Percentiles rank a stretch among this genome's conserved stretches.
Evolutionary conservation across 1,139 yeast genomes (phyloP).

Genomic region (Nakaseomyces sp.): DNA sequence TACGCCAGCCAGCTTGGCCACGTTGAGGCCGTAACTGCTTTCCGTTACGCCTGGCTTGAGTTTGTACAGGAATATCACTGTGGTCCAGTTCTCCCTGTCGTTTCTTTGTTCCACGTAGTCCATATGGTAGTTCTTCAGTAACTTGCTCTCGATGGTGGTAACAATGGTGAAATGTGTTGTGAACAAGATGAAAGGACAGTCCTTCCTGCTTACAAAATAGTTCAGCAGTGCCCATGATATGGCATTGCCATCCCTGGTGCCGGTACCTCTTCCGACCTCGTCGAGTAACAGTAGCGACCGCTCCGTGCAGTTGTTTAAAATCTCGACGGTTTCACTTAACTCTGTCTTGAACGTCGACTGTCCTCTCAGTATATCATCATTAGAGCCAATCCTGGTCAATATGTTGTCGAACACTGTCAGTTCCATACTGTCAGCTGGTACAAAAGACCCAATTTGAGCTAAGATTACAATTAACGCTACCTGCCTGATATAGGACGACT

Average conservation of each 20-base stretch:
- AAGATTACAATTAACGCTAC: conserved; percentile 39
- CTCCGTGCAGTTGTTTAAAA: conserved; percentile 31
- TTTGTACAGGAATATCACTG: conserved; percentile 52
- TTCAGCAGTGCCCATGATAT: conserved; percentile 72
- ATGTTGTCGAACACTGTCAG: conserved; percentile 37
- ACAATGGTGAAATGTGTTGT: conserved; percentile 85
- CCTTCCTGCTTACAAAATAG: conserved; percentile 43
- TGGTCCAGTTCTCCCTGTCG: conserved; percentile 33
- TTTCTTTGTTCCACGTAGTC: conserved; percentile 46
- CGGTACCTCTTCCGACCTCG: conserved; percentile 57
- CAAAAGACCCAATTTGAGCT: conserved; percentile 45
- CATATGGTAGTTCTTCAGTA: conserved; percentile 63
- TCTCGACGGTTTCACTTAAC: conserved; percentile 41
- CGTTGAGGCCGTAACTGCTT: conserved; percentile 70
- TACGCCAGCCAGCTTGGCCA: conserved; percentile 62
- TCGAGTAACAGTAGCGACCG: conserved; percentile 40
- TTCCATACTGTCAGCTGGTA: conserved; percentile 42
- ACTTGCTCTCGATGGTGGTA: conserved; percentile 37
- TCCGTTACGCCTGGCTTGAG: conserved; percentile 51
- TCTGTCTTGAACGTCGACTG: conserved; percentile 44
- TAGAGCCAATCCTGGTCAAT: conserved; percentile 41
- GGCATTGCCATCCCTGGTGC: conserved; percentile 83
- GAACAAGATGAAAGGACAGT: conserved; percentile 56
- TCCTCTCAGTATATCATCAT: conserved; percentile 35
- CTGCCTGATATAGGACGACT: conserved; percentile 43